A percentile compares a stretch with the other conserved stretches of the same genome.
Conservation (phyloP, 129 eudicot genomes). For the Arctium minus region DNA sequence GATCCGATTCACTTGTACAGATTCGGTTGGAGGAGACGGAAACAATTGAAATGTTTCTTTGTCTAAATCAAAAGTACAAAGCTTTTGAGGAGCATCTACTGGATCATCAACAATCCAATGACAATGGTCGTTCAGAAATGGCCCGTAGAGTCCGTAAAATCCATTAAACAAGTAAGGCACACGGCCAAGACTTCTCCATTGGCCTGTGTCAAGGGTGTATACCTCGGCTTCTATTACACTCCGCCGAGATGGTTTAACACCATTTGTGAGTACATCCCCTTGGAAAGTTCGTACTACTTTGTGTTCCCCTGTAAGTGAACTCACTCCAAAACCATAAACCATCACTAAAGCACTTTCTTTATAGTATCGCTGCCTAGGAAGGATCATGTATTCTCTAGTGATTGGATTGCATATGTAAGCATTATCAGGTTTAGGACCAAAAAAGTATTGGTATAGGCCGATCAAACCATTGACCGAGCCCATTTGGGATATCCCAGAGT, state of each 20-base stretch:
- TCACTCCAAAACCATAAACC: neutral
- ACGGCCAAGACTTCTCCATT: neutral
- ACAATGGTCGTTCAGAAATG: constrained; percentile 26
- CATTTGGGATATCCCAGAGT: neutral
- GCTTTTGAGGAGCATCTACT: neutral
- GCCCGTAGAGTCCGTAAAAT: neutral
- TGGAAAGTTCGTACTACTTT: too few relatives aligned
- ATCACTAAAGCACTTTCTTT: neutral
- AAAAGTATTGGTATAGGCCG: constrained; percentile 19
- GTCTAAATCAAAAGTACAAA: constrained; percentile 38
- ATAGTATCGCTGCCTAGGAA: constrained; percentile 9
- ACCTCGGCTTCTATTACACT: too few relatives aligned
- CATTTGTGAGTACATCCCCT: too few relatives aligned
- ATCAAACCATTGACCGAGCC: constrained; percentile 31
- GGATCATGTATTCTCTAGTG: constrained; percentile 33
- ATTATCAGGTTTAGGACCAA: neutral
- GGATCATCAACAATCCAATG: constrained; percentile 22
- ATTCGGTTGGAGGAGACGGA: neutral
- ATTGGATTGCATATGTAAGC: constrained; percentile 43
- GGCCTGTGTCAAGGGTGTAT: too few relatives aligned
- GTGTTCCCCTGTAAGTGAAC: too few relatives aligned
- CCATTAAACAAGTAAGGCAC: neutral
- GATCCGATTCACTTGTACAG: neutral
- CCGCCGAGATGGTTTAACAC: too few relatives aligned
- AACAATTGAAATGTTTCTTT: constrained; percentile 5